phyloP scores from a whole-genome alignment of 768 basidiomycete species.

The Coprinopsis sp. region DNA sequence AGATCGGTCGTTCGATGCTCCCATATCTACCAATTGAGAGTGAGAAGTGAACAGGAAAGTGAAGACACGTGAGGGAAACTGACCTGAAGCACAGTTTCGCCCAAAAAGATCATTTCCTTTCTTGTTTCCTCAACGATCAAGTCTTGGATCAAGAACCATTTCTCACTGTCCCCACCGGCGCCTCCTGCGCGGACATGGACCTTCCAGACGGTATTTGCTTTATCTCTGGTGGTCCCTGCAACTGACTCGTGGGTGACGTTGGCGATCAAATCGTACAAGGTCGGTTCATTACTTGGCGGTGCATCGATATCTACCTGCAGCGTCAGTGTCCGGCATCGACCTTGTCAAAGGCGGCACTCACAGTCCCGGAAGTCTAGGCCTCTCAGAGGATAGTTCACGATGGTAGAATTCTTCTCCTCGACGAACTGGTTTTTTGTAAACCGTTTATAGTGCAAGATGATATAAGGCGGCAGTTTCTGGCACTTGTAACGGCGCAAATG shows the following conservation, averaged over 20 bases:
- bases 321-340: slow-evolving; percentile 19
- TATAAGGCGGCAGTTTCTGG: slow-evolving; percentile 82
- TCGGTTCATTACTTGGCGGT: slow-evolving; percentile 51
- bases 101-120: slow-evolving; percentile 96
- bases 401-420: slow-evolving; percentile 98
- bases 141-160: slow-evolving; percentile 97
- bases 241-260: slow-evolving; percentile 95
- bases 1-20: slow-evolving; percentile 41
- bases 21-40: slow-evolving; percentile 47
- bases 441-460: slow-evolving; percentile 92
- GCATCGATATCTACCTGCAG: slow-evolving; percentile 69
- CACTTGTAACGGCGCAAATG: slow-evolving; percentile 88
- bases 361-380: slow-evolving; percentile 92
- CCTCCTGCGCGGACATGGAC: slow-evolving; percentile 75
- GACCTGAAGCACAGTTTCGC: slow-evolving; percentile 95
- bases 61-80: slow-evolving; percentile 7
- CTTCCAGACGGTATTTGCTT: slow-evolving; percentile 91
- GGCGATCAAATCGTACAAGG: slow-evolving; percentile 89
- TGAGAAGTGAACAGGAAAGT: slow-evolving; percentile 9
- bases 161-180: slow-evolving; percentile 78
- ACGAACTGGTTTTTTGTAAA: slow-evolving; percentile 97
- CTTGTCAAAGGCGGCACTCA: slow-evolving; percentile 40
- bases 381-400: slow-evolving; percentile 93
- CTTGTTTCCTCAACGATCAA: slow-evolving; percentile 94
- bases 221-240: slow-evolving; percentile 92